These are phyloP conservation scores for Trypanosoma theileri DNA, from an alignment of 208 protist species.

Conservation along the genomic window DNA sequence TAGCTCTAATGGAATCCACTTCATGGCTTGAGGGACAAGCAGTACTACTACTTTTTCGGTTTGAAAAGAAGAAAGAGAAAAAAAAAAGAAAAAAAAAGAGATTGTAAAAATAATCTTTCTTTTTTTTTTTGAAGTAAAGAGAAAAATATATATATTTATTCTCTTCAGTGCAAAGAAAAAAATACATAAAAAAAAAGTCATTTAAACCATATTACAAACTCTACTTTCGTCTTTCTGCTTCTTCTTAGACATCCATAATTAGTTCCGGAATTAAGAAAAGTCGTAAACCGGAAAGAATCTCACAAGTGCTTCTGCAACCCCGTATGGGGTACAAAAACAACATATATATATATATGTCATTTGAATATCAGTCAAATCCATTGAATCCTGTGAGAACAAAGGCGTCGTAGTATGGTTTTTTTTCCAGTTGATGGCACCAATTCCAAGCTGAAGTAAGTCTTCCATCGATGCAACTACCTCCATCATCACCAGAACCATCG, in stretches of 20 bases:
- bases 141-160: not conserved
- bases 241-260: too few relatives aligned
- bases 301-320: too few relatives aligned
- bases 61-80: slow-evolving; percentile 1
- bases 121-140: not conserved
- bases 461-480: slow-evolving; percentile 96
- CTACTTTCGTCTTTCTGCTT: too few relatives aligned
- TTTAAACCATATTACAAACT: too few relatives aligned
- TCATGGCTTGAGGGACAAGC: slow-evolving; percentile 1
- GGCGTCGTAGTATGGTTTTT: slow-evolving; percentile 96
- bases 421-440: slow-evolving; percentile 95
- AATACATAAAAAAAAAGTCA: too few relatives aligned
- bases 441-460: slow-evolving; percentile 98
- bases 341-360: too few relatives aligned
- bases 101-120: not conserved
- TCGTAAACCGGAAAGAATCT: too few relatives aligned
- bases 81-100: slow-evolving; percentile 16
- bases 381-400: slow-evolving; percentile 96
- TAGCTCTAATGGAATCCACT: slow-evolving; percentile 25
- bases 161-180: too few relatives aligned
- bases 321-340: too few relatives aligned
- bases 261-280: too few relatives aligned
- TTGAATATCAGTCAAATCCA: slow-evolving; percentile 91
- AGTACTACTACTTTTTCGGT: not conserved
- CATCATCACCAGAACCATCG: slow-evolving; percentile 91